These are phyloP conservation scores for Malus hybrid DNA, from an alignment of 331 rosid genomes.

Conservation along the genomic window DNA sequence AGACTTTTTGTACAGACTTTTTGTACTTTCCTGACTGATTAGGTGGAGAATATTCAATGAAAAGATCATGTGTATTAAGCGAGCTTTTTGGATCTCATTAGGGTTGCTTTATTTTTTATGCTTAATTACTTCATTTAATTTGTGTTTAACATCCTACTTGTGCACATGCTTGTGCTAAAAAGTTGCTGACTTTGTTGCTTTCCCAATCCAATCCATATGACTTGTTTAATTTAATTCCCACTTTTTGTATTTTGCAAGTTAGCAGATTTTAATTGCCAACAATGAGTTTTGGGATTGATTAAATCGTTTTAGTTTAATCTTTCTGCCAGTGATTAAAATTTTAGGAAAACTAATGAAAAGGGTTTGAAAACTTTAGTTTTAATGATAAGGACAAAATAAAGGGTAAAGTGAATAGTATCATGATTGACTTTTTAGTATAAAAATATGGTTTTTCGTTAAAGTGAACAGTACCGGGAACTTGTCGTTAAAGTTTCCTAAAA, in stretches of 20 bases:
- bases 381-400: no score
- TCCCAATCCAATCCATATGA: conserved; percentile 6
- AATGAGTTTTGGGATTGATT: background rate
- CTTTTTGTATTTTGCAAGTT: conserved; percentile 20
- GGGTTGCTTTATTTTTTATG: background rate
- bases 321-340: background rate
- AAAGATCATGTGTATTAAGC: conserved; percentile 24
- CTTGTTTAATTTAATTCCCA: background rate
- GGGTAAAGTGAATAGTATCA: no score
- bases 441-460: no score
- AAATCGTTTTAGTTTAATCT: background rate
- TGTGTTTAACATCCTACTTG: background rate
- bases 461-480: no score
- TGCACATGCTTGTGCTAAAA: conserved; percentile 20
- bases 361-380: no score
- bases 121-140: background rate
- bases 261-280: background rate
- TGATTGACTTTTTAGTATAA: no score
- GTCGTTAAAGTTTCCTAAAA: no score
- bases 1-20: no score
- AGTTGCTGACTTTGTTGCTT: background rate
- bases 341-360: no score
- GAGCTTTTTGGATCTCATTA: conserved; percentile 29
- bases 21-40: no score
- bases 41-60: background rate